phyloP scores from a whole-genome alignment of 1,139 yeast genomes.

The Hyphopichia khmerensis region DNA sequence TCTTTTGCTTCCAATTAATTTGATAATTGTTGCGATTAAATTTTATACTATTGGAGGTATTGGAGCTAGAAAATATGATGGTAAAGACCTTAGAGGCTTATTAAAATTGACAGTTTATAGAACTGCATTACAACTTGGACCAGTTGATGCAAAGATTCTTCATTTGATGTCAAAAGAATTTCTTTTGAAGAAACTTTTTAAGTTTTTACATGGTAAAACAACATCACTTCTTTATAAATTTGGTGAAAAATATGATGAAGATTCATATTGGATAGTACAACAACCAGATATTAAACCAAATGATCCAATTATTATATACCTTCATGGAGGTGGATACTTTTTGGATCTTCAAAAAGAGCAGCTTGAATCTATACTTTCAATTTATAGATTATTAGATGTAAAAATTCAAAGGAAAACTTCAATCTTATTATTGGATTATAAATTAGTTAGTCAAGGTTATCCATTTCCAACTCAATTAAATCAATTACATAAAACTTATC shows the following conservation, averaged over 20 bases:
- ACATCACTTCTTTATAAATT: slow-evolving; percentile 21
- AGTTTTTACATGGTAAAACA: slow-evolving; percentile 3
- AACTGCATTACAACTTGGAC: slow-evolving; percentile 11
- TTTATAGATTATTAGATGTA: slow-evolving; percentile 29
- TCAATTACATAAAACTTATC: slow-evolving; percentile 33
- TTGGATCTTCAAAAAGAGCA: slow-evolving; percentile 35
- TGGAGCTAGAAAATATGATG: slow-evolving; percentile 2
- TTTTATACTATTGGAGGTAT: slow-evolving; percentile 3
- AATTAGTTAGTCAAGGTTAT: slow-evolving; percentile 31
- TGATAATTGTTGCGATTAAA: slow-evolving; percentile 2
- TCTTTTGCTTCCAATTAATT: slow-evolving; percentile 6
- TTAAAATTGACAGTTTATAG: slow-evolving; percentile 20
- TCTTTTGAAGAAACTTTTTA: slow-evolving; percentile 1
- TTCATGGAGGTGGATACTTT: slow-evolving; percentile 48
- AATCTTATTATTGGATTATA: slow-evolving; percentile 38
- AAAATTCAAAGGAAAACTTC: slow-evolving; percentile 25
- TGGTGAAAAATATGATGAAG: slow-evolving; percentile 33
- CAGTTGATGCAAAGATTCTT: not conserved
- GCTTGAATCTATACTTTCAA: slow-evolving; percentile 27
- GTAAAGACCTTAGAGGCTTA: slow-evolving; percentile 14
- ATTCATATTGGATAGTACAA: slow-evolving; percentile 39
- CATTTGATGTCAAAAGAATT: not conserved
- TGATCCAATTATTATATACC: slow-evolving; percentile 39
- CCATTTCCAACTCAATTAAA: slow-evolving; percentile 35
- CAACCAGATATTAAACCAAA: slow-evolving; percentile 21